A percentile compares a stretch with the other conserved stretches of the same genome.
Conservation (phyloP, 371 early-diverging fungal genomes). For the Rhizopus delemar region DNA sequence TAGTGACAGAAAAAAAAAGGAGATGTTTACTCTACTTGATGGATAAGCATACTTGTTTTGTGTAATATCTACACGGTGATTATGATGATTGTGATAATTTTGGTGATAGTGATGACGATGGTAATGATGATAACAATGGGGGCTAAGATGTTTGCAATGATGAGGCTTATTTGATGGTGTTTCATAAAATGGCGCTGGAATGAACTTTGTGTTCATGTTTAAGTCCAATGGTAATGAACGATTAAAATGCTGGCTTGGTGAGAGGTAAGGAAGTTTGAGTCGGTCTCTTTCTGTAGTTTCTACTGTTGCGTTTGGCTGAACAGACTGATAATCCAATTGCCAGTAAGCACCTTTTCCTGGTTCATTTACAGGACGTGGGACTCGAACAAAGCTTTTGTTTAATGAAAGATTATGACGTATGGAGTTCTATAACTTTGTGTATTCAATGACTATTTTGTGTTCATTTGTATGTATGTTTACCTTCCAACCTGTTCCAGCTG, state of each 20-base stretch:
- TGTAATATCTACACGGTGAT: neutral
- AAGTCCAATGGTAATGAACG: constrained; percentile 24
- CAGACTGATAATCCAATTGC: constrained; percentile 68
- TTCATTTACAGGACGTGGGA: constrained; percentile 87
- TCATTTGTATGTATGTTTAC: constrained; percentile 27
- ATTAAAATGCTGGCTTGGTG: constrained; percentile 15
- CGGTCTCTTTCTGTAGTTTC: constrained; percentile 26
- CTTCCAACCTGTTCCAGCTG: constrained; percentile 84
- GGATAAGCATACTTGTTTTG: neutral
- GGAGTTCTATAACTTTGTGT: constrained; percentile 72
- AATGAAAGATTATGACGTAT: constrained; percentile 97
- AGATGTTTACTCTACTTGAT: neutral
- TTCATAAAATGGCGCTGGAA: neutral
- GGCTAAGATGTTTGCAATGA: no score
- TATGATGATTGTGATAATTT: neutral
- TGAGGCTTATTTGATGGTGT: neutral
- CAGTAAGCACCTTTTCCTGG: constrained; percentile 98
- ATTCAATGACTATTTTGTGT: neutral
- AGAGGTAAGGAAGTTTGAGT: constrained; percentile 19
- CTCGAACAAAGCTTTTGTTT: constrained; percentile 91
- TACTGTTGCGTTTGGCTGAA: constrained; percentile 29
- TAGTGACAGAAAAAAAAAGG: neutral
- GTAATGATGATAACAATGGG: neutral
- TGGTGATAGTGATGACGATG: neutral
- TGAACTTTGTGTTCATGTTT: constrained; percentile 13